These are phyloP conservation scores for Naematelia aurantialba DNA, from an alignment of 768 basidiomycete species.

Conservation along the genomic window DNA sequence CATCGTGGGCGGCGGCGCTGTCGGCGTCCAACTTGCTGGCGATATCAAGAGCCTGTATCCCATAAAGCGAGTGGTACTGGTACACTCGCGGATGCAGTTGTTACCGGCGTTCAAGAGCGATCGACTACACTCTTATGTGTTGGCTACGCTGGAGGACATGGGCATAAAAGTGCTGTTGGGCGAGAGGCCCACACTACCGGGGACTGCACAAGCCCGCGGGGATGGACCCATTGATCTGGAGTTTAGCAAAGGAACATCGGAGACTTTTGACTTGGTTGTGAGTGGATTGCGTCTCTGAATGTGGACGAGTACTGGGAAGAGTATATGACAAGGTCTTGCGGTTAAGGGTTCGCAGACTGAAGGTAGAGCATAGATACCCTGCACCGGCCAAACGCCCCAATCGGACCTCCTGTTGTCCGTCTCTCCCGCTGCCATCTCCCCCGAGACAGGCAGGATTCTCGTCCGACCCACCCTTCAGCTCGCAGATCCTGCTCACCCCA, in stretches of 20 bases:
- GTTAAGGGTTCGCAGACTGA: background rate
- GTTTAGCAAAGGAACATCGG: background rate
- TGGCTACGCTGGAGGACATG: background rate
- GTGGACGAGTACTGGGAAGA: too few relatives aligned
- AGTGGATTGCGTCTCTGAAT: background rate
- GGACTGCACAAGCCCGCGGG: background rate
- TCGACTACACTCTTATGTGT: background rate
- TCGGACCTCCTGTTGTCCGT: background rate
- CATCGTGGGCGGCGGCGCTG: conserved; percentile 10
- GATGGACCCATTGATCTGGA: background rate
- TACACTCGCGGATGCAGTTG: conserved; percentile 2
- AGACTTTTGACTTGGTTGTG: background rate
- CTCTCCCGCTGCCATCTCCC: background rate
- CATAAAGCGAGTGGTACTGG: background rate
- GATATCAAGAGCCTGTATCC: conserved; percentile 6
- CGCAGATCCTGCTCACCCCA: conserved; percentile 5
- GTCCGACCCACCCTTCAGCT: conserved; percentile 2
- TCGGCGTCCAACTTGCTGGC: conserved; percentile 3
- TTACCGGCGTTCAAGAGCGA: conserved; percentile 4
- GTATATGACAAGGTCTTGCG: too few relatives aligned
- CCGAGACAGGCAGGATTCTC: background rate
- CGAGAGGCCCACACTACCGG: background rate
- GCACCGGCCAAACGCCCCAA: background rate
- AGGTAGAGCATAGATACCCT: background rate
- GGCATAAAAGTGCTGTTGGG: background rate